Conservation (phyloP, 371 early-diverging fungal species). For the Smittium culicis region DNA sequence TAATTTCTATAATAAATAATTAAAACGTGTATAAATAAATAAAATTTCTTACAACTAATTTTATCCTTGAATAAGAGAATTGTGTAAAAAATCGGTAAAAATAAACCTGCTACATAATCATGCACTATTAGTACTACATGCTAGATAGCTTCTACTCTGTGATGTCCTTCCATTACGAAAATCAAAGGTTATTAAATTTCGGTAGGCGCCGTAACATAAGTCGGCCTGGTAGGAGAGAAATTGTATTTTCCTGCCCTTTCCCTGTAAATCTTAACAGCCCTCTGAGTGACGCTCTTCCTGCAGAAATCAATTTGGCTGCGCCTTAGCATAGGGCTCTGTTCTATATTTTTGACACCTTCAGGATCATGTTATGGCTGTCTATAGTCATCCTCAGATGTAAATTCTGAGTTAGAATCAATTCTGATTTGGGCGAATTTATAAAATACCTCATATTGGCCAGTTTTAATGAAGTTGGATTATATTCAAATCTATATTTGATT, state of each 20-base stretch:
- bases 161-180: too few species aligned
- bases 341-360: neutral
- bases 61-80: too few species aligned
- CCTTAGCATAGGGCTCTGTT: neutral
- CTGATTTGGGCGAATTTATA: slow-evolving; percentile 20
- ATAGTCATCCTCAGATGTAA: slow-evolving; percentile 27
- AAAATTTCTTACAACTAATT: too few species aligned
- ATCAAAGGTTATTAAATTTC: too few species aligned
- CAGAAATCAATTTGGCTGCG: neutral
- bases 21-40: too few species aligned
- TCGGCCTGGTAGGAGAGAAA: neutral
- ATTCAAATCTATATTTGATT: slow-evolving; percentile 5
- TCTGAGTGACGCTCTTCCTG: neutral
- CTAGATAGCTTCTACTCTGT: too few species aligned
- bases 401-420: slow-evolving; percentile 23
- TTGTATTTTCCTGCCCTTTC: neutral
- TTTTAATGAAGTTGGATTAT: slow-evolving; percentile 19
- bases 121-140: too few species aligned
- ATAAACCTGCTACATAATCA: too few species aligned
- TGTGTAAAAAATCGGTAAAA: too few species aligned
- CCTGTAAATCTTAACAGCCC: slow-evolving; percentile 12
- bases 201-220: too few species aligned
- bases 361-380: slow-evolving; percentile 15
- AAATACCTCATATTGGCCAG: slow-evolving; percentile 20
- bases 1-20: too few species aligned